Evolutionary conservation across 2,329 filamentous ascomycete genomes (phyloP).

Genomic region (Paraconiothyrium brasiliense): DNA sequence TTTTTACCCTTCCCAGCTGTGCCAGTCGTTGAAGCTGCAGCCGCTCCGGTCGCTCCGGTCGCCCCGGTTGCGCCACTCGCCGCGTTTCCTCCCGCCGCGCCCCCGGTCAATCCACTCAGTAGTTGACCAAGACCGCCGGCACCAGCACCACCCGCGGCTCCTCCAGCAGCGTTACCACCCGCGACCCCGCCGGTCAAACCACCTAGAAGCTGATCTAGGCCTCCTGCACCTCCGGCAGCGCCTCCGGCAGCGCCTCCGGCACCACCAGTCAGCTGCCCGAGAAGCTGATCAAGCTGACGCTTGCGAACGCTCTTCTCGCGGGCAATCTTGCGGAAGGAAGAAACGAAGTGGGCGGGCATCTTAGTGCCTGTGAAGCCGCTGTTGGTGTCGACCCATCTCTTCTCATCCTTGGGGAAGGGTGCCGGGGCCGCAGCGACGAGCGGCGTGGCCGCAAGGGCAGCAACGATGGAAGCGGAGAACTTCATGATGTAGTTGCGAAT

Average conservation of each 20-base stretch:
- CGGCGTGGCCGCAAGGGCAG: constrained; percentile 38
- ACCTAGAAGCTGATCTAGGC: constrained; percentile 11
- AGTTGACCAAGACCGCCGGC: constrained; percentile 7
- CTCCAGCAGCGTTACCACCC: neutral
- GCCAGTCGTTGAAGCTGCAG: neutral
- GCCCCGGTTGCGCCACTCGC: neutral
- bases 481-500: constrained; percentile 34
- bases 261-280: constrained; percentile 28
- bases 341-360: constrained; percentile 37
- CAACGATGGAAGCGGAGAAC: constrained; percentile 37
- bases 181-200: constrained; percentile 5
- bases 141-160: neutral
- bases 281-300: constrained; percentile 35
- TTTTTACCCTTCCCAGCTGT: constrained; percentile 12
- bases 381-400: constrained; percentile 37
- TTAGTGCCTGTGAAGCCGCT: constrained; percentile 23
- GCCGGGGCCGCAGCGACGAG: constrained; percentile 38
- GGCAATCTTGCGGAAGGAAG: constrained; percentile 31
- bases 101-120: constrained; percentile 4
- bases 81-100: constrained; percentile 13
- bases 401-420: constrained; percentile 27
- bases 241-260: constrained; percentile 7
- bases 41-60: too few relatives aligned
- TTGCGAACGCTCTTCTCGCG: constrained; percentile 34
- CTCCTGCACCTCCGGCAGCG: constrained; percentile 25